Evolutionary conservation across 2,329 filamentous ascomycete genomes (phyloP), one percentile per base, ranked within the genome.

Genomic region (Sclerotinia sclerotiorum): DNA sequence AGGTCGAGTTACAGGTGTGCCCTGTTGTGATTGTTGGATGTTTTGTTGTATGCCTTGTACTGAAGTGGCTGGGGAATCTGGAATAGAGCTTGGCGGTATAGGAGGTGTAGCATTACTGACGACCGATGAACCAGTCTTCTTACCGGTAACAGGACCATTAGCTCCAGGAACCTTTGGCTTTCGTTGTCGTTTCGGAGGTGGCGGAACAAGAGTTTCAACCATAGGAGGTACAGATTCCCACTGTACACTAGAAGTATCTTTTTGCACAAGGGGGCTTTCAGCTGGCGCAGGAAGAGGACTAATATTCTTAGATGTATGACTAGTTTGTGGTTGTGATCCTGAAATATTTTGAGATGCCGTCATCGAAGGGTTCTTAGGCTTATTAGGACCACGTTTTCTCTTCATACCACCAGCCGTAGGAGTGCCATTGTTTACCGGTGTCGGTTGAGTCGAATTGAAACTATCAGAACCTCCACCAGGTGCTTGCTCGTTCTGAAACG

Each of bases 101-200:
- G 73, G 72, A 55, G 75, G 76, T 27, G 76, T 77, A n/a, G 72
- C 72, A 67, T 68, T 73, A 64, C 71, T 76, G 35, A 73, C 72
- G 32, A 73, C 71, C 44, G 75, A 74, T 51, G 72, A 72, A 61
- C 46, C 60, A 5, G 72, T 73, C 58, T 74, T 74, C 66, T 70
- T 75, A 51, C 67, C 70, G 57, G 72, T 69, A 13, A 73, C 70
- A 54, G 73, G 70, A 57, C 78, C 65, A 69, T 69, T 60, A 44
- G 70, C 19, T 63, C 70, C 74, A 21, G 76, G 55, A 19, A 78
- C 77, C 58, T 77, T 79, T 24, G 74, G 74, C 67, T 80, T 82
- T 17, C 79, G 75, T 66, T 79, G 79, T 42, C 80, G 77, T 67
- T 78, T 78, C 42, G 79, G 76, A 69, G 82, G 82, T 2, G 79